Conservation (phyloP, 495 filamentous ascomycete species). For the Talaromyces wortmannii region DNA sequence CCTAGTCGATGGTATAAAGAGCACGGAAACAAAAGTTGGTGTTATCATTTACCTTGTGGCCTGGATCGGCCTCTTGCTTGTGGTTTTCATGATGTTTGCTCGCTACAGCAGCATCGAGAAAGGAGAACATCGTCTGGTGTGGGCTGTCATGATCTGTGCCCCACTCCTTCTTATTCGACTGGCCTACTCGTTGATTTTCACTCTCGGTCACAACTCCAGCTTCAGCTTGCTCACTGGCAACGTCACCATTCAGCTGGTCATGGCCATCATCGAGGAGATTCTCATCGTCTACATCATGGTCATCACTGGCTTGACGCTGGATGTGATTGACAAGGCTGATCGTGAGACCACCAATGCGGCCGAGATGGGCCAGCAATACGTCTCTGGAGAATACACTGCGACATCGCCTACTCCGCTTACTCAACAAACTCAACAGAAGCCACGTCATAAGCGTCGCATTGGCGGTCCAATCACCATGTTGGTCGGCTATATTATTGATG, state of each 20-base stretch:
- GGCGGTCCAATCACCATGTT: conserved; percentile 1
- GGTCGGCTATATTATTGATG: not conserved
- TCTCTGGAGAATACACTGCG: not conserved
- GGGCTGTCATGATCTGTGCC: conserved; percentile 23
- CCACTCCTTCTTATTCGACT: conserved; percentile 35
- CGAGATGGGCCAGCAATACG: not conserved
- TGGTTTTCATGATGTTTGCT: conserved; percentile 1
- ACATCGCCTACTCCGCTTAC: not conserved
- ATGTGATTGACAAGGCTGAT: not conserved
- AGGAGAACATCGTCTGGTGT: conserved; percentile 26
- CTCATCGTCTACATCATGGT: conserved; percentile 21
- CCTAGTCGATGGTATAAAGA: conserved; percentile 8
- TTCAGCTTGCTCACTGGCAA: conserved; percentile 30
- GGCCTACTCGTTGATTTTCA: conserved; percentile 24
- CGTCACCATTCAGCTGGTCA: conserved; percentile 25
- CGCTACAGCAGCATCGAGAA: conserved; percentile 10
- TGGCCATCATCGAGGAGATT: conserved; percentile 33
- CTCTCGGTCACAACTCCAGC: conserved; percentile 19
- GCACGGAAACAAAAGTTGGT: conserved; percentile 15
- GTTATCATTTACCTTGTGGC: conserved; percentile 20
- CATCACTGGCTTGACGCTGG: conserved; percentile 25
- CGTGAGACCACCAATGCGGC: not conserved
- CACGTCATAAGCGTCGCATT: not conserved
- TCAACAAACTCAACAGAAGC: not conserved
- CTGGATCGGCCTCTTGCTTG: conserved; percentile 13